Evolutionary conservation across 306 rosid species (phyloP).

Genomic region (Amphicarpaea edgeworthii): DNA sequence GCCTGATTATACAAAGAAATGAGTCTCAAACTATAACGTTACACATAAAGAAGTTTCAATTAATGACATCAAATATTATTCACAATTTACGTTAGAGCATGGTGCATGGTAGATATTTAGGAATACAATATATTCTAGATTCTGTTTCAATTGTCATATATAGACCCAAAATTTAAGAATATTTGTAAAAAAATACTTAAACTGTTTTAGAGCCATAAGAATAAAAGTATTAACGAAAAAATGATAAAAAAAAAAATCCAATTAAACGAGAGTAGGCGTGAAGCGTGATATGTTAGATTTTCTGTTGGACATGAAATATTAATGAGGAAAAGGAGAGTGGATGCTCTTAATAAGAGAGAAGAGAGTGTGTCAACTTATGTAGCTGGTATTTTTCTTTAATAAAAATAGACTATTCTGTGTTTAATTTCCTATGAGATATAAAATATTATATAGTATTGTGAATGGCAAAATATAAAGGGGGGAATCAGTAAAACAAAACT

Average conservation of each 20-base stretch:
- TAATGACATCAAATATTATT: neutral
- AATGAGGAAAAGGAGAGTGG: too few species aligned
- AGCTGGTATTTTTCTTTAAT: too few species aligned
- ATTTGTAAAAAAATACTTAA: neutral
- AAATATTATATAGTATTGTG: too few species aligned
- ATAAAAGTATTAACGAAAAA: neutral
- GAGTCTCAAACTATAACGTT: neutral
- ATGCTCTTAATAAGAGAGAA: too few species aligned
- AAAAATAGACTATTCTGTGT: too few species aligned
- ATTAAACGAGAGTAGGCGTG: constrained; percentile 23
- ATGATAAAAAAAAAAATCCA: neutral
- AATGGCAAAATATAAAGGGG: neutral
- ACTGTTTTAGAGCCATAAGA: neutral
- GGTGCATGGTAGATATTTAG: neutral
- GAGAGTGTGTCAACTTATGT: too few species aligned
- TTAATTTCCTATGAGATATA: too few species aligned
- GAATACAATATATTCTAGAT: neutral
- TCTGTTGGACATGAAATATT: neutral
- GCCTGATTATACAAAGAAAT: neutral
- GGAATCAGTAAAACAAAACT: constrained; percentile 7
- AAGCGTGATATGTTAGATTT: constrained; percentile 32
- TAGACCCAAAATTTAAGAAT: neutral
- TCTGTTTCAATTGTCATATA: neutral
- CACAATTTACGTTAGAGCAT: neutral
- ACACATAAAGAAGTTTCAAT: neutral